Percentiles rank a stretch among this genome's conserved stretches.
Conservation (phyloP, 2,329 filamentous ascomycete species). For the Apiospora arundinis region DNA sequence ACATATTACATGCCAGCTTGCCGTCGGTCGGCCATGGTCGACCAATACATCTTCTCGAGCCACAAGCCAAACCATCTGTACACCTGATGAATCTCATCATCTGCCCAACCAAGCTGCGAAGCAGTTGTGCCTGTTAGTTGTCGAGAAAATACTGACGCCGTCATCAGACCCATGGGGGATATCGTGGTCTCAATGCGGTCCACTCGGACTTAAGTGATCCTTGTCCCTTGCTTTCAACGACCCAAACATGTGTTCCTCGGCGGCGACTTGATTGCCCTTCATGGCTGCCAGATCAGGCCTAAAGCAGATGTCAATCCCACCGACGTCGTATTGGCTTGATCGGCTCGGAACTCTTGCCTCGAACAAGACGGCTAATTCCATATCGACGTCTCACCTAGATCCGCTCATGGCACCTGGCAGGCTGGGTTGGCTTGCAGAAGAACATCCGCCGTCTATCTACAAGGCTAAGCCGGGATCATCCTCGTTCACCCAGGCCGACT, state of each 20-base stretch:
- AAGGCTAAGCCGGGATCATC: not conserved
- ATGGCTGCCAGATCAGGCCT: not conserved
- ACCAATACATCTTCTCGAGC: not conserved
- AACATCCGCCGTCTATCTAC: not conserved
- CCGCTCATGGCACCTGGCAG: constrained; percentile 10
- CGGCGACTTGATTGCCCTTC: constrained; percentile 1
- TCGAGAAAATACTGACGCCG: not conserved
- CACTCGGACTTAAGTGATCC: not conserved
- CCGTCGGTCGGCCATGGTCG: not conserved
- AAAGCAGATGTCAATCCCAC: constrained; percentile 2
- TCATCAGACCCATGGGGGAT: not conserved
- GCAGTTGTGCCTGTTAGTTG: not conserved
- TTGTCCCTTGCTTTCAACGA: not conserved
- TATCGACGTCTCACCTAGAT: constrained; percentile 9
- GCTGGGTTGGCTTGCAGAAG: not conserved
- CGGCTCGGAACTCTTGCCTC: not conserved
- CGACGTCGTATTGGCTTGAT: not conserved
- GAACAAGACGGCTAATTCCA: constrained; percentile 11
- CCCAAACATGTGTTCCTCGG: not conserved
- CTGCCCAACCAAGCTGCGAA: not conserved
- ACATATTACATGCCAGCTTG: not conserved
- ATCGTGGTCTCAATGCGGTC: not conserved
- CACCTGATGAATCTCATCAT: not conserved
- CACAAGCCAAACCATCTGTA: not conserved
- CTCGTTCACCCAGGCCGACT: not conserved